Evolutionary conservation across 192 early-diverging fungal genomes (phyloP).

Genomic region (Dissophora globulifera): DNA sequence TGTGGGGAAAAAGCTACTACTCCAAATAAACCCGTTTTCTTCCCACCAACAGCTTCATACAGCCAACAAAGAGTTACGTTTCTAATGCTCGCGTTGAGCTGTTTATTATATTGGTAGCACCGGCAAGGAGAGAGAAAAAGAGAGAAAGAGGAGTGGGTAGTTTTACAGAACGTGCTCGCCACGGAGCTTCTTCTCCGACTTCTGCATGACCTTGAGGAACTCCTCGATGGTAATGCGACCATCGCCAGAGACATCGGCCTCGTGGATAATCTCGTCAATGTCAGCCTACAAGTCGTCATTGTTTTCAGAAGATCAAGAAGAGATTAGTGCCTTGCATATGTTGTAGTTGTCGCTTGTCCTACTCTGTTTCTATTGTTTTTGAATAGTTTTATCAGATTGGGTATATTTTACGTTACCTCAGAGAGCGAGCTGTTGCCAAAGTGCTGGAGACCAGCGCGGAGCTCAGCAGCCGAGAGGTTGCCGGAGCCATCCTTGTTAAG

Average conservation of each 20-base stretch:
- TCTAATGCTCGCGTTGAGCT: too few species aligned
- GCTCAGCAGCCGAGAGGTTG: slow-evolving; percentile 47
- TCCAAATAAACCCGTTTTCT: too few species aligned
- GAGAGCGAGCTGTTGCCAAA: slow-evolving; percentile 52
- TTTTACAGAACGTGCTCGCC: slow-evolving; percentile 51
- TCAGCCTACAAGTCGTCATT: slow-evolving; percentile 51
- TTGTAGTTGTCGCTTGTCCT: too few species aligned
- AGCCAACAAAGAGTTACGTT: too few species aligned
- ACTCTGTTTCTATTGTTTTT: neutral
- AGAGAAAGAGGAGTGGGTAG: neutral
- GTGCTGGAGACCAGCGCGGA: slow-evolving; percentile 46
- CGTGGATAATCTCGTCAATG: slow-evolving; percentile 69
- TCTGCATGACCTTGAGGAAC: slow-evolving; percentile 85
- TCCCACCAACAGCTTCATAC: too few species aligned
- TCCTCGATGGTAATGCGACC: slow-evolving; percentile 91
- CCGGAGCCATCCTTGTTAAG: slow-evolving; percentile 54
- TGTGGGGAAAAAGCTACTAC: too few species aligned
- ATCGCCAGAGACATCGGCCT: slow-evolving; percentile 88
- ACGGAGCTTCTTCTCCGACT: slow-evolving; percentile 56
- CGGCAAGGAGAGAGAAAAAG: neutral
- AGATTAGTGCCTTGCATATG: too few species aligned
- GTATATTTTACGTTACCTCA: too few species aligned
- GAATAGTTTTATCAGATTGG: too few species aligned
- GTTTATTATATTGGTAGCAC: too few species aligned
- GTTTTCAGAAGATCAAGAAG: too few species aligned